phyloP scores from a whole-genome alignment of 2,329 filamentous ascomycete species.

The Arthrobotrys sinensis region DNA sequence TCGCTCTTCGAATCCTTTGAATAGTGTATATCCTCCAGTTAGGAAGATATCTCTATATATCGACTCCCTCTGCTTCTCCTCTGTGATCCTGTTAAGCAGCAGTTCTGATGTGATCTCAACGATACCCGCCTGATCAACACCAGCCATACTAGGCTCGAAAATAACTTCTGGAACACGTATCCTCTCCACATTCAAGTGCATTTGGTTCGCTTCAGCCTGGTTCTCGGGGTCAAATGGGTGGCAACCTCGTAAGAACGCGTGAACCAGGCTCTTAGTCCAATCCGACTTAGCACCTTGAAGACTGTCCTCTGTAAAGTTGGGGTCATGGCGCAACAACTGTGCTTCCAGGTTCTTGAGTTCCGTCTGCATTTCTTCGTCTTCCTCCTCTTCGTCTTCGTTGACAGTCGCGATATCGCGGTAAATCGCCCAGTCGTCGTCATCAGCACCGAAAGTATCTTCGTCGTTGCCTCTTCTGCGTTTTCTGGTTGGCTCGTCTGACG shows the following conservation, averaged over 20 bases:
- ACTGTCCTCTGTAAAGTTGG: constrained; percentile 89
- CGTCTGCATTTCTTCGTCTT: constrained; percentile 86
- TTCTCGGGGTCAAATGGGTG: constrained; percentile 86
- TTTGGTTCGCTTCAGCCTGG: constrained; percentile 84
- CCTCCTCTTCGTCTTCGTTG: constrained; percentile 85
- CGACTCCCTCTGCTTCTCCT: constrained; percentile 68
- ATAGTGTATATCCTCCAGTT: constrained; percentile 92
- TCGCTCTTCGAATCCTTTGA: constrained; percentile 87
- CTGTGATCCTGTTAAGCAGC: constrained; percentile 82
- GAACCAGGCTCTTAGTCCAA: constrained; percentile 92
- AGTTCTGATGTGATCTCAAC: constrained; percentile 94
- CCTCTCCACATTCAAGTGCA: constrained; percentile 96
- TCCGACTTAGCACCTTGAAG: constrained; percentile 93
- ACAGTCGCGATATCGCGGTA: constrained; percentile 87
- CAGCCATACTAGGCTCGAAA: constrained; percentile 92
- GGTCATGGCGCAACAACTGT: constrained; percentile 88
- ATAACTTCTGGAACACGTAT: constrained; percentile 94
- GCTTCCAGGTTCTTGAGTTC: constrained; percentile 83
- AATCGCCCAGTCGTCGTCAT: constrained; percentile 98
- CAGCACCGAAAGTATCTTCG: constrained; percentile 95
- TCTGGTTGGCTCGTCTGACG: constrained; percentile 82
- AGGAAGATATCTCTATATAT: constrained; percentile 86
- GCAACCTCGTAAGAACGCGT: constrained; percentile 90
- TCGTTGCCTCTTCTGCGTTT: constrained; percentile 81
- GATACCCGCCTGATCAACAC: constrained; percentile 92